Base-by-base conservation (phyloP, 352 stramenopile species). In the Paralagenidium karlingii region DNA sequence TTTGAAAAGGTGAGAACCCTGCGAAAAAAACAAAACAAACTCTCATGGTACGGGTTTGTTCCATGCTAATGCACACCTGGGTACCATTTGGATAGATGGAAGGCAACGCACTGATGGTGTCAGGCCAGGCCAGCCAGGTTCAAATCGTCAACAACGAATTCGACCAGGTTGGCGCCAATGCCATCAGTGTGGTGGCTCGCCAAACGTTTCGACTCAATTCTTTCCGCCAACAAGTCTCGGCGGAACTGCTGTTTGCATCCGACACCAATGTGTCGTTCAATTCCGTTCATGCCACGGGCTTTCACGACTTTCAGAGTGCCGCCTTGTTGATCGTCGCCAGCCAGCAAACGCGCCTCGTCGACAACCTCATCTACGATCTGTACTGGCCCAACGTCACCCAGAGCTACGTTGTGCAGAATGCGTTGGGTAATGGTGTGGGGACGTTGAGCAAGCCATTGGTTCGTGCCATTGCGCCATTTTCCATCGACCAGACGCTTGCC, bases 61-160 rank as follows among this genome's bases (percentile, higher is more conserved):
- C n/a, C n/a, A n/a, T n/a, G n/a, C n/a, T n/a, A 13, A 8, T 29
- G 8, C 1, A 21, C n/a, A 2, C 13, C 22, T 26, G 0, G 9
- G 29, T 42, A 33, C n/a, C n/a, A n/a, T n/a, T n/a, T n/a, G n/a
- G n/a, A n/a, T n/a, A n/a, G n/a, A 66, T 82, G 16, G 63, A 64
- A 1, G 75, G 70, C 36, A 85, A 88, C 31, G 71, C 75, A 11
- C 47, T 88, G 29, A 47, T 84, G 34, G 40, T 88, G 1, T 82
- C 71, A 5, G 70, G 68, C 0, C 64, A 71, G 20, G 82, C 47
- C 51, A 53, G 60, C 24, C 47, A 39, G 12, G 56, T 88, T 19
- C 54, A 55, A 12, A 29, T 88, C 16, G 56, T 53, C 26, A 62
- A 77, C 56, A 88, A 85, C 58, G 82, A 88, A 42, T 30, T 88